A percentile compares a stretch with the other conserved stretches of the same genome.
Conservation (phyloP, 1,284 basidiomycete species). For the Tetrapyrgos nigripes region DNA sequence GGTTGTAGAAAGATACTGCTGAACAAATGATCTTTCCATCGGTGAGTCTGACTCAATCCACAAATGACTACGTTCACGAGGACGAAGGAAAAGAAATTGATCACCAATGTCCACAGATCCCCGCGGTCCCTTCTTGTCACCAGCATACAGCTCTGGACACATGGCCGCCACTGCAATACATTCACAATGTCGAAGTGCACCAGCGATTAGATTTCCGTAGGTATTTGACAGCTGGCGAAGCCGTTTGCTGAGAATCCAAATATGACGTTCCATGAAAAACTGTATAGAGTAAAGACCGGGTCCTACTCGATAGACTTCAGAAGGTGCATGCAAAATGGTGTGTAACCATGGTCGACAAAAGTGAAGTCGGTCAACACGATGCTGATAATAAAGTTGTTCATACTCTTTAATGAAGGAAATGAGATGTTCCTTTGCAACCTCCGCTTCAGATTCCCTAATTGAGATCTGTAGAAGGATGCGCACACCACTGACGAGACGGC, state of each 20-base stretch:
- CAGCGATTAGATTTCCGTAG: constrained; percentile 26
- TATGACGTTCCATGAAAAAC: constrained; percentile 24
- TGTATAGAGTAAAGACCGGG: constrained; percentile 28
- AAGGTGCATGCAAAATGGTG: constrained; percentile 27
- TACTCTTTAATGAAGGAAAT: constrained; percentile 30
- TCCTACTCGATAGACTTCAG: constrained; percentile 31
- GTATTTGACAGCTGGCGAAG: constrained; percentile 27
- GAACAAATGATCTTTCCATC: background rate
- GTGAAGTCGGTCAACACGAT: constrained; percentile 31
- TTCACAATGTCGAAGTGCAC: constrained; percentile 16
- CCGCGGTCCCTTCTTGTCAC: constrained; percentile 2
- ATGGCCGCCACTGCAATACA: constrained; percentile 24
- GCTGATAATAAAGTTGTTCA: constrained; percentile 33
- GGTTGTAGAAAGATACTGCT: background rate
- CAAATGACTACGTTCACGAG: background rate
- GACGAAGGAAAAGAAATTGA: constrained; percentile 11
- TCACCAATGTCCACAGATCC: constrained; percentile 10
- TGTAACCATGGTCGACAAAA: constrained; percentile 39
- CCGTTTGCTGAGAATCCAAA: constrained; percentile 28
- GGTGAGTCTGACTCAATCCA: background rate
- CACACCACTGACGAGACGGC: constrained; percentile 28
- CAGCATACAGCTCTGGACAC: constrained; percentile 19
- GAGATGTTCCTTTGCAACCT: constrained; percentile 18
- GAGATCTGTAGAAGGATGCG: constrained; percentile 26
- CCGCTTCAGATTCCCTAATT: constrained; percentile 18